Base-by-base conservation (phyloP, 805 yeast species). In the Pichia kluyveri region DNA sequence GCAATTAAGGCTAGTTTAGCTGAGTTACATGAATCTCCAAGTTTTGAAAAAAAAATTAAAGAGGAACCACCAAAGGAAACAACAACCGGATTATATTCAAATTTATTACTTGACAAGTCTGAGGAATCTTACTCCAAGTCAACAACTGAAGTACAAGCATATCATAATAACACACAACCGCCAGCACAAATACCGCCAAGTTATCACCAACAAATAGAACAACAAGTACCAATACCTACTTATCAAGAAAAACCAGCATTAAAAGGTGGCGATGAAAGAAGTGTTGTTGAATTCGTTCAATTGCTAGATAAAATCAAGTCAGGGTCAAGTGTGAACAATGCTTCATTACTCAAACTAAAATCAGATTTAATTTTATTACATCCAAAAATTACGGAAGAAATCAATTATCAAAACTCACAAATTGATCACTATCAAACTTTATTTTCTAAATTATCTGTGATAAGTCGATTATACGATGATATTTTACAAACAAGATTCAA, bases 1-100 rank as follows among this genome's bases (percentile, higher is more conserved):
- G 99, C 98, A 0, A 91, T 93, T 49, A 96, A 85, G 15, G 96
- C 96, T 0, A 87, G 96, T 63, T 71, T 93, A 52, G 74, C 73
- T 46, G 97, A 90, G 50, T 72, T 84, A 60, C 77, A 83, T 54
- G 61, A 47, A 11, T 50, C 48, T 43, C 50, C 47, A 2, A 31
- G 11, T 12, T 10, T 18, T 3, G 40, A 27, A 9, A 15, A 37
- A 1, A 10, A 23, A 14, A 38, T 37, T 2, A 37, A 37, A 17
- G 45, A 57, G 39, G 48, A 54, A 38, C 48, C 50, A 43, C 57
- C 53, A 19, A 28, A 40, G 14, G 52, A 53, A 9, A 38, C 23
- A 14, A 38, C 52, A 18, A 54, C 60, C 1, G 63, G 65, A 1
- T 34, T 59, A 31, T 65, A 61, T 42, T 59, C 65, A 34, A 65